Evolutionary conservation across 257 asterid species (phyloP), one percentile per base, ranked within the genome.

Genomic region (Solanum arcanum): DNA sequence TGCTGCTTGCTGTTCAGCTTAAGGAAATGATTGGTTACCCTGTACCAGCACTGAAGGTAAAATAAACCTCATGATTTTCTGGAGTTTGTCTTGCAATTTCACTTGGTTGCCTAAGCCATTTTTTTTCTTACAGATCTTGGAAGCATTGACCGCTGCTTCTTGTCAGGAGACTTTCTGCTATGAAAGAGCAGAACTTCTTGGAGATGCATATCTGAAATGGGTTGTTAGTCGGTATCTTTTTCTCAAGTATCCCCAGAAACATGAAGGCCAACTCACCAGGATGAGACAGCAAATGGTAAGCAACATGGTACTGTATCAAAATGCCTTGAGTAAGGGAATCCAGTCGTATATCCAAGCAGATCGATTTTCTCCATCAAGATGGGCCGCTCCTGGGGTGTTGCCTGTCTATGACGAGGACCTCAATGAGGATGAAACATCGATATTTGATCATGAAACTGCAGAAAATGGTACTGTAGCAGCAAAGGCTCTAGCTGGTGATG

Each of bases 201-300:
- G 99, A 78, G 99, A 96, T 92, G 98, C 99, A 87, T 97, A 97
- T 90, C 92, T 97, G 56, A 96, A 97, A 91, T 97, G 99, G 99
- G 99, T 97, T 16, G 99, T 97, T 52, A 96, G 98, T 92, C 95
- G 97, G 84, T 97, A 92, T 85, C 98, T 97, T 78, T 97, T 97
- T 56, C 94, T 97, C 11, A 95, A 95, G 90, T 90, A 95, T 90
- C 98, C 99, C 69, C 98, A 96, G 93, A 97, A 97, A 87, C 99
- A 97, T 81, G 99, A 97, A 93, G 99, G 99, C 31, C 98, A 97
- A 89, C 99, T 97, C 49, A 96, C 99, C 89, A 91, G 98, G 90
- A 93, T 97, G 98, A 92, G 99, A 88, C 98, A 97, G 89, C 98
- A 95, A 90, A 95, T 96, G 98, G 98, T 97, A 72, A 97, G 99